Evolutionary conservation across 2,329 filamentous ascomycete species (phyloP).

Genomic region (Emmonsiellopsis sp.): DNA sequence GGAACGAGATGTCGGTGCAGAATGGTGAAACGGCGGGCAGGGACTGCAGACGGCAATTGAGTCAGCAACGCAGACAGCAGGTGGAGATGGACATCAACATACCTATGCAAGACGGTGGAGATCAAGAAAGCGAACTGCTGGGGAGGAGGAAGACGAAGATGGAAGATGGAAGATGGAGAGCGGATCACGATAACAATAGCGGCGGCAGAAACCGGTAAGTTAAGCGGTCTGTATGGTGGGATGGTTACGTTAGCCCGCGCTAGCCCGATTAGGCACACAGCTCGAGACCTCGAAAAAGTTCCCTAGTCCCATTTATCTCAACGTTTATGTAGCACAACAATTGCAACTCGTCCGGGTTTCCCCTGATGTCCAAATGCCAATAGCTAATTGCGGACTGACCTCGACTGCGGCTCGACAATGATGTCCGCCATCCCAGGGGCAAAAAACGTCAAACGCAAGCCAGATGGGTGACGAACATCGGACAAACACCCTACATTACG

Average conservation of each 20-base stretch:
- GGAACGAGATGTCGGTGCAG: neutral
- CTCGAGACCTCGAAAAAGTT: too few relatives aligned
- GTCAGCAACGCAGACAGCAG: neutral
- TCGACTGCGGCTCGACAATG: conserved; percentile 19
- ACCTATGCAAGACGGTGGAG: neutral
- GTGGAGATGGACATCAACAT: neutral
- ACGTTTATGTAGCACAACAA: too few relatives aligned
- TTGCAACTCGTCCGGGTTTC: neutral
- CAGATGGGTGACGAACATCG: conserved; percentile 51
- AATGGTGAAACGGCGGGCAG: neutral
- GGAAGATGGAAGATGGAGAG: neutral
- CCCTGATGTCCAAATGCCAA: neutral
- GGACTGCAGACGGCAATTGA: neutral
- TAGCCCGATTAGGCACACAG: too few relatives aligned
- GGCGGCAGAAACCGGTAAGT: conserved; percentile 1
- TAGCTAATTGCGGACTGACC: neutral
- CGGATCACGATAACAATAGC: neutral
- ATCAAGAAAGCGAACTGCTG: neutral
- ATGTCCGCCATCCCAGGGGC: conserved; percentile 17
- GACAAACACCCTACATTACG: conserved; percentile 46
- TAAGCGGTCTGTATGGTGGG: too few relatives aligned
- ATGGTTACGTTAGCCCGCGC: too few relatives aligned
- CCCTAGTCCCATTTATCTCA: too few relatives aligned
- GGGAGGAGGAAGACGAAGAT: neutral
- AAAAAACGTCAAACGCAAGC: conserved; percentile 30